phyloP scores from a whole-genome alignment of 352 stramenopile genomes.

The Pythium utonaiense region DNA sequence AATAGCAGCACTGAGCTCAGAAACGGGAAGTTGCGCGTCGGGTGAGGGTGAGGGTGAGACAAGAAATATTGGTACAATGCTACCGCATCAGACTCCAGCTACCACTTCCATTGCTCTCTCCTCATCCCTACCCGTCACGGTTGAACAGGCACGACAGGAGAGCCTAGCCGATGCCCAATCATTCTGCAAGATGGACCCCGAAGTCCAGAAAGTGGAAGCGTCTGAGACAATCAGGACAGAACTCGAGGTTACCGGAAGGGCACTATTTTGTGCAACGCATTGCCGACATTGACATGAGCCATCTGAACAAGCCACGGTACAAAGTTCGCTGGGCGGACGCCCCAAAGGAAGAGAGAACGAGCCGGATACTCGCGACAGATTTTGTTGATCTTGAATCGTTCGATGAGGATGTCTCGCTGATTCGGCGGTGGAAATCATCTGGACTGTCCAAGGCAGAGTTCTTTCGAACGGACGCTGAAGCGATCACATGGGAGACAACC shows the following conservation, averaged over 20 bases:
- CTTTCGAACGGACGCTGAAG: not conserved
- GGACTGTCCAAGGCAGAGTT: not conserved
- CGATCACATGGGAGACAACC: not conserved
- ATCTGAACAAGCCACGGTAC: not conserved
- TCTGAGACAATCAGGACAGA: not conserved
- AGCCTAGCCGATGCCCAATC: too few species aligned
- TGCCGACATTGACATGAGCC: not conserved
- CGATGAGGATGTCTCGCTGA: not conserved
- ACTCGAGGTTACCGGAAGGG: not conserved
- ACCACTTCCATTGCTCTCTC: too few species aligned
- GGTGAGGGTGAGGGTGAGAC: too few species aligned
- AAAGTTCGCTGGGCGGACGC: not conserved
- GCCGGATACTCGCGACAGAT: not conserved
- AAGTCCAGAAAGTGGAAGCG: not conserved
- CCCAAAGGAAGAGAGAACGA: not conserved
- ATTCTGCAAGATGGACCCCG: not conserved
- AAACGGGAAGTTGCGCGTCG: too few species aligned
- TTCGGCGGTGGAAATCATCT: not conserved
- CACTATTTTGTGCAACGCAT: not conserved
- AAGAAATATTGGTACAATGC: too few species aligned
- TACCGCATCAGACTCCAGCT: too few species aligned
- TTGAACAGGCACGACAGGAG: too few species aligned
- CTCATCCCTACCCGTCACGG: too few species aligned
- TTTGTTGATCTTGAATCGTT: not conserved
- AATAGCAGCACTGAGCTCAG: too few species aligned